Base-by-base conservation (phyloP, 2,329 filamentous ascomycete genomes). In the Boeremia lycopersici region DNA sequence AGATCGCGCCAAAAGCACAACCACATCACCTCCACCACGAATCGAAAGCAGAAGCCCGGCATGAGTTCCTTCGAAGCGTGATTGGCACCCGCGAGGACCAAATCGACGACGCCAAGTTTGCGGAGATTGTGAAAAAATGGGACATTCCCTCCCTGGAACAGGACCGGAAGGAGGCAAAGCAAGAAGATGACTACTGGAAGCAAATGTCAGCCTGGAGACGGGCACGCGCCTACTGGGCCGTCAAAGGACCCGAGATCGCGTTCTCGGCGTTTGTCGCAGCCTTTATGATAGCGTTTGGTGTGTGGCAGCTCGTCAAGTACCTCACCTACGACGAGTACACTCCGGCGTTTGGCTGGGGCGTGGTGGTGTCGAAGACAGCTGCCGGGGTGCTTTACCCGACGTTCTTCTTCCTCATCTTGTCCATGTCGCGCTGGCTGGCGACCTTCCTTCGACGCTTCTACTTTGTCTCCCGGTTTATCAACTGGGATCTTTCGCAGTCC, bases 271-370 rank as follows among this genome's bases (percentile, higher is more conserved):
- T 84, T 1, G 81, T 85, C 1, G 64, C 81, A 1, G 60, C 70
- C 0, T 73, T 81, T 59, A 78, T 82, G 64, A 62, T 84, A 13
- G 82, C 77, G 0, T 81, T 84, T 61, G 82, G 80, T 2, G 73
- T 80, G 8, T 85, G 83, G 82, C 82, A 86, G 60, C 70, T 82
- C 10, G 75, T 83, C 64, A 84, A 81, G 56, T 85, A 84, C 62
- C 66, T 79, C 41, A 79, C 75, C 0, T 76, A 73, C 1, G 62
- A 70, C 0, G 58, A 74, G 10, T 83, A 81, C 53, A 77, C 78
- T 13, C 77, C 75, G 12, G 82, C 79, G 0, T 80, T 84, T 15
- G 83, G 82, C 11, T 84, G 82, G 81, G 83, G 83, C 6, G 78
- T 83, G 7, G 80, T 83, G 4, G 64, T 86, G 44, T 80, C 83